phyloP scores from a whole-genome alignment of 345 rosid species.

The Eucalyptus cladocalyx region DNA sequence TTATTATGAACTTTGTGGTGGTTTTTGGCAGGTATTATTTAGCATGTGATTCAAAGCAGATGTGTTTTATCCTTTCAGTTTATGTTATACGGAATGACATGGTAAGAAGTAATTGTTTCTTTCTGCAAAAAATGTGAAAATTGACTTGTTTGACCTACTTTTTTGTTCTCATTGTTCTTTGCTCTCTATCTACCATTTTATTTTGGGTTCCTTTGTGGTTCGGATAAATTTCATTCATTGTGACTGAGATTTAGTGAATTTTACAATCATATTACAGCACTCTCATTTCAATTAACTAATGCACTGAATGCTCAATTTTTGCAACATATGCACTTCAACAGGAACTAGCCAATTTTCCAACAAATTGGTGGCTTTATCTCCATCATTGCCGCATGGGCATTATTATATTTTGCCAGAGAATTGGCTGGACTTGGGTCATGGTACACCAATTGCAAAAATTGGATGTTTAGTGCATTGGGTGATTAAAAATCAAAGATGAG shows the following conservation, averaged over 20 bases:
- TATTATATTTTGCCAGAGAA: not conserved
- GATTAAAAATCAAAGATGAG: not conserved
- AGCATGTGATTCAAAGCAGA: constrained; percentile 53
- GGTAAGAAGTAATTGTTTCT: constrained; percentile 10
- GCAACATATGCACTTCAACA: not conserved
- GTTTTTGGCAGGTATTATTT: constrained; percentile 39
- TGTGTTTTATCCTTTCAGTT: constrained; percentile 48
- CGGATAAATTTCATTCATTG: not conserved
- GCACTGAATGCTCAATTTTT: not conserved
- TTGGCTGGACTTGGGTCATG: not conserved
- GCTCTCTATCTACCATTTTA: not conserved
- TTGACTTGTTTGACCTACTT: not conserved
- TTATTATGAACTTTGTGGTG: not conserved
- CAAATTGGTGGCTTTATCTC: not conserved
- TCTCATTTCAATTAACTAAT: not conserved
- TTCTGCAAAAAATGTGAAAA: not conserved
- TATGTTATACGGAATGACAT: constrained; percentile 35
- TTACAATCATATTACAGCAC: not conserved
- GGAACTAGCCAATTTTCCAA: not conserved
- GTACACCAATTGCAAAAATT: not conserved
- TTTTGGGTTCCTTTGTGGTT: not conserved
- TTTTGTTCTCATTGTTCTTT: not conserved
- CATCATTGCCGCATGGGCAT: not conserved
- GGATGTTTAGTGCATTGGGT: not conserved
- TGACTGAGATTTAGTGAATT: not conserved